Evolutionary conservation across 305 asterid species (phyloP).

Genomic region (Solanum hybrid): DNA sequence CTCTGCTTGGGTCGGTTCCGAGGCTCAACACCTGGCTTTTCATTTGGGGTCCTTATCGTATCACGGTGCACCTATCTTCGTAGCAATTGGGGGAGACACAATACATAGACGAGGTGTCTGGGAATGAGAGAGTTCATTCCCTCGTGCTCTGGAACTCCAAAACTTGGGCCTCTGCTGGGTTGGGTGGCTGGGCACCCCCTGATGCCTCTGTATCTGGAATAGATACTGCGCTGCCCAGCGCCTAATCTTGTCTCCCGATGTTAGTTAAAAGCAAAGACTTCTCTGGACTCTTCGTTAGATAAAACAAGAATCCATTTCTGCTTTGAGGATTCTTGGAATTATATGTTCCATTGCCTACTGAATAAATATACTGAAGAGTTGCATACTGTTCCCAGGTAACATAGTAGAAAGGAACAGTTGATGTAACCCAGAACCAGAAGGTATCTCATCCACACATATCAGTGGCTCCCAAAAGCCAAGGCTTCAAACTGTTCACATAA

Average conservation of each 20-base stretch:
- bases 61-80: background rate
- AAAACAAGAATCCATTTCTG: background rate
- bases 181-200: background rate
- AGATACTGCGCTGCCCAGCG: background rate
- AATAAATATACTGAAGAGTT: background rate
- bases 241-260: background rate
- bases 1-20: background rate
- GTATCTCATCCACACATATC: conserved; percentile 65
- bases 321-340: background rate
- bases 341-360: background rate
- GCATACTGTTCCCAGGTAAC: conserved; percentile 74
- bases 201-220: background rate
- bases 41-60: background rate
- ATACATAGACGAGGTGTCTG: background rate
- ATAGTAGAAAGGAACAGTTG: conserved; percentile 65
- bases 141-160: background rate
- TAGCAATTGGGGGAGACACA: background rate
- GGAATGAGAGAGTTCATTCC: background rate
- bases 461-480: conserved; percentile 54
- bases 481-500: conserved; percentile 50
- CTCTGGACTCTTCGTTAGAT: background rate
- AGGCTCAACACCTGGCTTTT: background rate
- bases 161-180: background rate
- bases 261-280: background rate
- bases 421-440: conserved; percentile 77